phyloP scores from a whole-genome alignment of 169 alveolate species.

The Plasmodium inui region DNA sequence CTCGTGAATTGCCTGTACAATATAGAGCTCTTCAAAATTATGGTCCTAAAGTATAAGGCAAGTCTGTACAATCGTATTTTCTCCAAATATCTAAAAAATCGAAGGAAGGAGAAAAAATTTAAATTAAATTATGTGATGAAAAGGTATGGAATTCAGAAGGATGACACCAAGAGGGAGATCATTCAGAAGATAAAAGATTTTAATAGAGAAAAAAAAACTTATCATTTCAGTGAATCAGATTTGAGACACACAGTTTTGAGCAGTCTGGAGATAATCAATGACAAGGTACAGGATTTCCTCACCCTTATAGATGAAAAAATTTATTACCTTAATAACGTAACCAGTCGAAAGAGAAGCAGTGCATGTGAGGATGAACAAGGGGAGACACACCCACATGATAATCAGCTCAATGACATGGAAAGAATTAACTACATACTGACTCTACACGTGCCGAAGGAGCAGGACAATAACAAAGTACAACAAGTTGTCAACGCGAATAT shows the following conservation, averaged over 20 bases:
- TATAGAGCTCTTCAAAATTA: conserved; percentile 49
- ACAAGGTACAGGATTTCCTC: not conserved
- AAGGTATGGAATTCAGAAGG: conserved; percentile 11
- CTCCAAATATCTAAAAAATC: conserved; percentile 24
- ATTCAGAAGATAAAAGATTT: conserved; percentile 25
- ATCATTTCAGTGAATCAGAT: not conserved
- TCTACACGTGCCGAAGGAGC: not conserved
- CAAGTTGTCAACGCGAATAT: not conserved
- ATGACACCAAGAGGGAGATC: conserved; percentile 29
- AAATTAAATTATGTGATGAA: conserved; percentile 60
- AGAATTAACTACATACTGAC: not conserved
- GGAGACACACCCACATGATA: not conserved
- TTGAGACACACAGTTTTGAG: not conserved
- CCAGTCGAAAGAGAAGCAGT: not conserved
- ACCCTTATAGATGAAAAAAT: conserved; percentile 28
- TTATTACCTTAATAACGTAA: conserved; percentile 30
- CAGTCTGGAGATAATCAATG: conserved; percentile 7
- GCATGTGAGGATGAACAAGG: not conserved
- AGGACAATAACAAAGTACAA: not conserved
- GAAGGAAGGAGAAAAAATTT: conserved; percentile 34
- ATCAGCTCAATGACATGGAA: not conserved
- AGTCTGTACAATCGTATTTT: conserved; percentile 48
- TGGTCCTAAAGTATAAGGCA: conserved; percentile 47
- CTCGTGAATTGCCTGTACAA: conserved; percentile 56
- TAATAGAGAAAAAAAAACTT: conserved; percentile 16